Base-by-base conservation (phyloP, 495 filamentous ascomycete genomes). In the Neurospora africana region DNA sequence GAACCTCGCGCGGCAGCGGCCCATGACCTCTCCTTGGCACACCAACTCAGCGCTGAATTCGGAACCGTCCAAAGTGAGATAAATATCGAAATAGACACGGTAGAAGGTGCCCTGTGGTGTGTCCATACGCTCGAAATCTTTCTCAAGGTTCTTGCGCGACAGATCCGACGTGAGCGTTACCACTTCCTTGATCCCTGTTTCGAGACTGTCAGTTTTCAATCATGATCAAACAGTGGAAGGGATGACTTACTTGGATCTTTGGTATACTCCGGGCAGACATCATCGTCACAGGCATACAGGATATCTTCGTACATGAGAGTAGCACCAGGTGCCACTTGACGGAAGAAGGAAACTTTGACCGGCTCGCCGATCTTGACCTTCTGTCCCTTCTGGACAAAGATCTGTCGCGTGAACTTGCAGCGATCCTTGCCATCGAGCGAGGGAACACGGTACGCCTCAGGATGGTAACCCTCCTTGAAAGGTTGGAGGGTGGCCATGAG, bases 301-400 rank as follows among this genome's bases (percentile, higher is more conserved):
- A 98, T 94, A 84, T 99, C 96, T 84, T 98, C 96, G 80, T 99
- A 99, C 94, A 98, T 99, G 72, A 99, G 88, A 0, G 95, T 98
- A 39, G 96, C 96, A 68, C 95, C 96, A 2, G 95, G 95, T 33
- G 95, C 95, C 72, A 99, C 95, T 80, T 99, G 95, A 80, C 95
- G 87, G 89, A 99, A 98, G 83, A 99, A 99, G 69, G 92, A 95
- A 36, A 99, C 96, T 84, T 99, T 99, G 81, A 98, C 95, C 9
- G 96, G 95, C 82, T 99, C 95, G 73, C 95, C 95, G 78, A 97
- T 98, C 90, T 97, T 98, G 80, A 99, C 94, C 78, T 95, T 89
- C 81, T 99, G 95, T 21, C 96, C 96, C 85, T 98, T 99, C 78
- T 98, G 95, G 75, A 99, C 95, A 76, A 99, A 99, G 73, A 98